phyloP scores from a whole-genome alignment of 345 rosid species.

The Erodium maritimum region DNA sequence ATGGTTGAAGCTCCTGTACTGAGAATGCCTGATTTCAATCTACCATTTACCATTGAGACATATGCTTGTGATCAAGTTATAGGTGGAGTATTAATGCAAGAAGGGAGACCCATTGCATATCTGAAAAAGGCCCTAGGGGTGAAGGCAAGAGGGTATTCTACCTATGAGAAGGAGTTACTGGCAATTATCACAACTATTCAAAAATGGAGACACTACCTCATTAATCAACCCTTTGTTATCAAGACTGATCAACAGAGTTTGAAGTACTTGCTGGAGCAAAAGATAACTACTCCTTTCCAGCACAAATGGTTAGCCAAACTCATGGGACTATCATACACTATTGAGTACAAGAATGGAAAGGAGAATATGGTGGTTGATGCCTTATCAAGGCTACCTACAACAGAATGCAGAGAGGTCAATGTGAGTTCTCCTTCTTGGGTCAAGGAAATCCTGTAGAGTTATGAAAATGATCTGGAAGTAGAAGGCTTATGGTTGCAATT shows the following conservation, averaged over 20 bases:
- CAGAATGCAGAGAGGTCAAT: too few relatives aligned
- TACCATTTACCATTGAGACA: background rate
- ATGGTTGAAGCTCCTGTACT: background rate
- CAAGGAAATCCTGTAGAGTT: too few relatives aligned
- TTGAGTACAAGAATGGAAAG: background rate
- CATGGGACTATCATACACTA: background rate
- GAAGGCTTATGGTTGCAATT: too few relatives aligned
- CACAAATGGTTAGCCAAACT: background rate
- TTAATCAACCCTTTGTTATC: background rate
- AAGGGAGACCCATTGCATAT: background rate
- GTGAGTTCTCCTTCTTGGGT: too few relatives aligned
- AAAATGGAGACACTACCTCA: background rate
- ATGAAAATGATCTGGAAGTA: too few relatives aligned
- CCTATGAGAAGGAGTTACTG: background rate
- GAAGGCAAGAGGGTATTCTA: background rate
- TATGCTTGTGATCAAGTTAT: background rate
- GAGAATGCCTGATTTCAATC: too few relatives aligned
- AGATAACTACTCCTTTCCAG: background rate
- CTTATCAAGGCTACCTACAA: too few relatives aligned
- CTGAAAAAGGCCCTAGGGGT: background rate
- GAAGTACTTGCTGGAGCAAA: slow-evolving; percentile 1
- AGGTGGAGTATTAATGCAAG: background rate
- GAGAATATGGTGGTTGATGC: background rate
- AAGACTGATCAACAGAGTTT: background rate
- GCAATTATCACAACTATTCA: background rate